Evolutionary conservation across 2,329 filamentous ascomycete species (phyloP), one percentile per base, ranked within the genome.

Genomic region (Xylaria arbuscula): DNA sequence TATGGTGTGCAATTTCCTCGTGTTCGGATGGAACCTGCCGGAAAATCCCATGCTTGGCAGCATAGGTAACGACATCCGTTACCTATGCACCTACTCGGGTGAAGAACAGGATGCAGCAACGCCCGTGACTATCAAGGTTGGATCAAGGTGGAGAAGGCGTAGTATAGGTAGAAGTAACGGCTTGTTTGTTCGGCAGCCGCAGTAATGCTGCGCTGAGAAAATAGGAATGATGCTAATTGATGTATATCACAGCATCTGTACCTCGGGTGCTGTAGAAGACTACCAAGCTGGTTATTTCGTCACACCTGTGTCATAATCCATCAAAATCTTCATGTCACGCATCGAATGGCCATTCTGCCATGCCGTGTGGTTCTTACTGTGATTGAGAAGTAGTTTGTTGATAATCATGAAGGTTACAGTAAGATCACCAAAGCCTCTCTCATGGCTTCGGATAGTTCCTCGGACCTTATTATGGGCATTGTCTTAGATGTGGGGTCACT

Each of bases 21-120:
- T 67, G 47, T 58, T 19, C 28, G 54, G 28, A 11, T 38, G 47
- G 19, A 5, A 22, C 45, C 53, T 45, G 40, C 61, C 34, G 15
- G 19, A 15, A 22, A 45, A 42, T 32, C 32, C 17, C 40, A 32
- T 10, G 38, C 7, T 45, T 22, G 45, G 45, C 10, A 2, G 9
- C 8, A 11, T 28, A 19, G 56, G 62, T 17, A 60, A 67, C 40
- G 72, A 59, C 70, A 70, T 70, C 42, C 45, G 58, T 32, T 47
- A 17, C 42, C 40, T 8, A 28, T 28, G 28, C n/a, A 6, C 40
- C 13, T 61, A 13, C 64, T 19, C 45, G 22, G 32, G 38, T 42
- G 42, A 45, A 56, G 13, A 45, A 40, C 53, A 67, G 63, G 54
- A 67, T 61, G 63, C 55, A 58, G 61, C 34, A 22, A 50, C 50